A percentile compares a stretch with the other conserved stretches of the same genome.
Evolutionary conservation across 2,329 filamentous ascomycete species (phyloP).

Genomic region (Tolypocladium sp.): DNA sequence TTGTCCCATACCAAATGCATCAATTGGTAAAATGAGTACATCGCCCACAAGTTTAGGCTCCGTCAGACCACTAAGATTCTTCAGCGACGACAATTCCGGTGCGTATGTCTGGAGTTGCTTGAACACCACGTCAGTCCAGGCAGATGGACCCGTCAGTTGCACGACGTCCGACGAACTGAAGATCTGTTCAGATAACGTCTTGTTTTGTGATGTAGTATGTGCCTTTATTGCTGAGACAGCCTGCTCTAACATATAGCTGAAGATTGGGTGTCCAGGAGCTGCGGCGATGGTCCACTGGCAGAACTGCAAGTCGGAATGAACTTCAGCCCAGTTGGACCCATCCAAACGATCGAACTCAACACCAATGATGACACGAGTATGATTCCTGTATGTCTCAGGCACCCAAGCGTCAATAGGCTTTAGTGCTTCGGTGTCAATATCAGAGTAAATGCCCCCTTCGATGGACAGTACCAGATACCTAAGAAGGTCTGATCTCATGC

Average conservation of each 20-base stretch:
- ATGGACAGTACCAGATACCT: slow-evolving; percentile 13
- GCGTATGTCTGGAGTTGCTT: neutral
- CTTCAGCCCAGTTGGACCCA: neutral
- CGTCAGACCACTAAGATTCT: slow-evolving; percentile 2
- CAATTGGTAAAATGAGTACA: slow-evolving; percentile 13
- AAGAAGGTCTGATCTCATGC: slow-evolving; percentile 17
- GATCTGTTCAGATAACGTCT: neutral
- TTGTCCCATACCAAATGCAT: slow-evolving; percentile 15
- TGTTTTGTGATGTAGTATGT: neutral
- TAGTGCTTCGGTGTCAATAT: slow-evolving; percentile 49
- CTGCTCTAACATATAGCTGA: slow-evolving; percentile 14
- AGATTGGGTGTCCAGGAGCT: slow-evolving; percentile 17
- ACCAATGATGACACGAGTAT: too few relatives aligned
- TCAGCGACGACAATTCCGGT: neutral
- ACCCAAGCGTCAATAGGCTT: slow-evolving; percentile 31
- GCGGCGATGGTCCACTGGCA: slow-evolving; percentile 24
- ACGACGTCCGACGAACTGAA: neutral
- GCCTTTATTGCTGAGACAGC: slow-evolving; percentile 5
- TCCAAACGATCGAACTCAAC: slow-evolving; percentile 17
- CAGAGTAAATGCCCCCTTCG: slow-evolving; percentile 38
- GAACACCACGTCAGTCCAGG: neutral
- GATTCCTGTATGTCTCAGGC: too few relatives aligned
- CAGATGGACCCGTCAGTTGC: neutral
- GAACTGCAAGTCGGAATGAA: slow-evolving; percentile 11
- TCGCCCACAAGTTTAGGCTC: slow-evolving; percentile 5